These are phyloP conservation scores for Russula ochroleuca DNA, from an alignment of 768 basidiomycete species.

Conservation along the genomic window DNA sequence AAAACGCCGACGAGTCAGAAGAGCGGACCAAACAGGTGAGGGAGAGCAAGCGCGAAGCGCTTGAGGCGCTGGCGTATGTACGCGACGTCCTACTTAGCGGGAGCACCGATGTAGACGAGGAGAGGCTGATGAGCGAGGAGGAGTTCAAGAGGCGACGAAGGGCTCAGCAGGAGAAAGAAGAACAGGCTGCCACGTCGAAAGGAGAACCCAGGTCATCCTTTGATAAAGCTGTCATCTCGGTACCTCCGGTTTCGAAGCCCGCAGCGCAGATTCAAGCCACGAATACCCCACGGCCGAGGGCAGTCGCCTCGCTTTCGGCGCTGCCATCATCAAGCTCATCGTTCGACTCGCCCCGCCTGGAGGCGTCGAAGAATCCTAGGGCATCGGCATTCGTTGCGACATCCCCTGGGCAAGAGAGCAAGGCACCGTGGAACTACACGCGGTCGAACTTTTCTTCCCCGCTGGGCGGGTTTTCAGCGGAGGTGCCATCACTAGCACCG, in stretches of 20 bases:
- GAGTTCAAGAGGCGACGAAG: constrained; percentile 40
- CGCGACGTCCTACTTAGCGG: constrained; percentile 64
- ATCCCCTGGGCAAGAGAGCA: constrained; percentile 22
- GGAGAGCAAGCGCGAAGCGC: constrained; percentile 51
- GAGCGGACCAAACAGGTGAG: constrained; percentile 43
- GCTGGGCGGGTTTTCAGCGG: constrained; percentile 30
- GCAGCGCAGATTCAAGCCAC: constrained; percentile 19
- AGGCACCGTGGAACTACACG: constrained; percentile 57
- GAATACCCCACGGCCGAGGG: constrained; percentile 22
- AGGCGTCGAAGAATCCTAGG: constrained; percentile 14
- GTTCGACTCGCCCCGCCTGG: constrained; percentile 24
- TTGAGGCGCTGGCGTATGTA: constrained; percentile 74
- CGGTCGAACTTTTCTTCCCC: constrained; percentile 43
- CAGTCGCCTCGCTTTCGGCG: constrained; percentile 18
- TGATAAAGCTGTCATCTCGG: constrained; percentile 17
- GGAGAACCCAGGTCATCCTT: constrained; percentile 10
- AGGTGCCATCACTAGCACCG: constrained; percentile 46
- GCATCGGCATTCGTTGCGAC: constrained; percentile 24
- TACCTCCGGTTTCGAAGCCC: constrained; percentile 27
- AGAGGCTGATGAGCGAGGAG: constrained; percentile 56
- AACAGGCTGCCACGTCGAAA: constrained; percentile 14
- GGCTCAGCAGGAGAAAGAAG: constrained; percentile 28
- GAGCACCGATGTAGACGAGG: constrained; percentile 55
- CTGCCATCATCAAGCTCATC: constrained; percentile 24
- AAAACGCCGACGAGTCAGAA: constrained; percentile 40